Evolutionary conservation across 768 basidiomycete genomes (phyloP), one percentile per base, ranked within the genome.

Genomic region (Leccinum disarticulatum): DNA sequence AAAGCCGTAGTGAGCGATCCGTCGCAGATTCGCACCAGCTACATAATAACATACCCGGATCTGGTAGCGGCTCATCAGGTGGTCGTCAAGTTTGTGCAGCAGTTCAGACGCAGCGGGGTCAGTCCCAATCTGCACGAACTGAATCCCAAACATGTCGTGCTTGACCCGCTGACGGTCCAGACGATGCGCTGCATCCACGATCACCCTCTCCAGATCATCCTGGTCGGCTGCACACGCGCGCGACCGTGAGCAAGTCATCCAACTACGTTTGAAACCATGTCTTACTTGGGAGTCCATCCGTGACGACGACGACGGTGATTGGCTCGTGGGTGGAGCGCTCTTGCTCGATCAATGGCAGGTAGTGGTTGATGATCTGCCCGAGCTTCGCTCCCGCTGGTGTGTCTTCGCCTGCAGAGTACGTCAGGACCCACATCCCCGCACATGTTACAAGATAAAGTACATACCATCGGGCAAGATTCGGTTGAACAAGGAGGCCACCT

Each of bases 121-220:
- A 6, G 73, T 69, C 0, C 81, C 81, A 19, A 82, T 77, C 59
- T 82, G 81, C 35, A 83, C 70, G 38, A 83, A 79, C 48, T 79
- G 77, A 33, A 82, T 70, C 14, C 80, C 77, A 8, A 82, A 71
- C 68, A 77, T 77, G 25, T 73, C 69, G 2, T 73, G 65, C 22
- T 69, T 77, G 55, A 72, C 70, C 2, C 64, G 66, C 0, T 68
- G 70, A 35, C 67, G 68, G 52, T 81, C 79, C 22, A 80, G 74
- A 19, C 77, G 69, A 31, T 73, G 72, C 3, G 79, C 79, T n/a
- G 73, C 67, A 6, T 71, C 67, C n/a, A 79, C 72, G 15, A 80
- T 71, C 1, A 73, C 71, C 3, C 58, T 61, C 48, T 69, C 64
- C 14, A 73, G 65, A 1, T 72, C 70, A 7, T 48, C 57, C 25